A percentile compares a stretch with the other conserved stretches of the same genome.
Conservation (phyloP, 2,329 filamentous ascomycete genomes). For the Penicillium sp. region DNA sequence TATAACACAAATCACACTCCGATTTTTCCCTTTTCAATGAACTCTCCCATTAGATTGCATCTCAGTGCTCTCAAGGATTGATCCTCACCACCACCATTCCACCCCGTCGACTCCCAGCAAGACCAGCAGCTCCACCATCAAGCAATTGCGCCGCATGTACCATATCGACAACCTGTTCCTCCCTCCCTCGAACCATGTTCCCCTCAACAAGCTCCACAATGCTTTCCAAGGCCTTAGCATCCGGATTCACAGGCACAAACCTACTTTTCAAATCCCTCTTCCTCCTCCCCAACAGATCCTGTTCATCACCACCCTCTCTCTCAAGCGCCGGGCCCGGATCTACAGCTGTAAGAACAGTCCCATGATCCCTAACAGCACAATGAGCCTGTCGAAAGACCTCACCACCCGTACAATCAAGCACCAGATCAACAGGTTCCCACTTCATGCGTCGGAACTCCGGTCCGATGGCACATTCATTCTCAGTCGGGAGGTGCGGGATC, state of each 20-base stretch:
- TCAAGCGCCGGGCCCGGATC: conserved; percentile 28
- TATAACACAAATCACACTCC: neutral
- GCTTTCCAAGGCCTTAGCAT: conserved; percentile 32
- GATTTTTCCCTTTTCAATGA: neutral
- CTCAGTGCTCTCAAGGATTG: neutral
- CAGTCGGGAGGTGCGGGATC: conserved; percentile 24
- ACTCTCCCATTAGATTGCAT: too few relatives aligned
- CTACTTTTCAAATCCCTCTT: conserved; percentile 29
- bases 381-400: conserved; percentile 35
- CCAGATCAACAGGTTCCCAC: conserved; percentile 40
- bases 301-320: conserved; percentile 7
- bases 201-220: conserved; percentile 38
- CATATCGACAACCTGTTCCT: conserved; percentile 35
- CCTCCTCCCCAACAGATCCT: conserved; percentile 17
- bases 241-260: conserved; percentile 39
- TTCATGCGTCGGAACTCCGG: conserved; percentile 29
- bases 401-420: conserved; percentile 40
- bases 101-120: conserved; percentile 26
- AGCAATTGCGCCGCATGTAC: conserved; percentile 36
- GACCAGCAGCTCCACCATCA: conserved; percentile 27
- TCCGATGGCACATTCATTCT: conserved; percentile 30
- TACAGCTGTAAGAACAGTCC: conserved; percentile 35
- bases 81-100: conserved; percentile 35
- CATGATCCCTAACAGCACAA: conserved; percentile 35
- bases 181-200: conserved; percentile 33